phyloP scores from a whole-genome alignment of 2,329 filamentous ascomycete species.

The Penicillium psychrosexuale region DNA sequence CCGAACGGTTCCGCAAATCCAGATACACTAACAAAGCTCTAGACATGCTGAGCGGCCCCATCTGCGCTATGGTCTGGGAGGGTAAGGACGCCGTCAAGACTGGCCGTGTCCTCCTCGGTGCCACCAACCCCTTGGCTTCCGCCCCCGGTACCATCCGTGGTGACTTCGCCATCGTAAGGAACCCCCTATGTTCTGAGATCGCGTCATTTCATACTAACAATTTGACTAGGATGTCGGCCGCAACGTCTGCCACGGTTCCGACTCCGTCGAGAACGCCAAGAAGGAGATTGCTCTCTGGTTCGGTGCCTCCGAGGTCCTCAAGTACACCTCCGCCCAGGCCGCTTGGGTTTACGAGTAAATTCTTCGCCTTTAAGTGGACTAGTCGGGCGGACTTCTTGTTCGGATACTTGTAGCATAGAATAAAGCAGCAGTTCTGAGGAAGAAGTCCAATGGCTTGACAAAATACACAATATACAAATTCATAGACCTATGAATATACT shows the following conservation, averaged over 20 bases:
- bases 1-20: not conserved
- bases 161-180: conserved; percentile 71
- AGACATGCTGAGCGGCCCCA: conserved; percentile 97
- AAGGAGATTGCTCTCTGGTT: conserved; percentile 99
- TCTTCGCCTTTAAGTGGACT: conserved; percentile 20
- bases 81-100: conserved; percentile 99
- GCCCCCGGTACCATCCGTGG: conserved; percentile 97
- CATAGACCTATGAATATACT: conserved; percentile 13
- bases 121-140: conserved; percentile 96
- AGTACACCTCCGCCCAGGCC: conserved; percentile 78
- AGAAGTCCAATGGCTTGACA: conserved; percentile 15
- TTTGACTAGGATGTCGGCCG: conserved; percentile 69
- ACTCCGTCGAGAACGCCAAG: conserved; percentile 97
- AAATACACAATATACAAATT: conserved; percentile 16
- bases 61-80: conserved; percentile 99
- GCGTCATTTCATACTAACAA: conserved; percentile 10
- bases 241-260: conserved; percentile 99
- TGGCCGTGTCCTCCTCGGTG: conserved; percentile 90
- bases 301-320: conserved; percentile 78
- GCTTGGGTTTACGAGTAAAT: conserved; percentile 91
- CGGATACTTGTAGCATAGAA: conserved; percentile 17
- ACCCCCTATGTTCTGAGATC: not conserved
- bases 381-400: conserved; percentile 14
- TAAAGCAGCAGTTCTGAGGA: conserved; percentile 14
- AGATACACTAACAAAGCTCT: conserved; percentile 20